Percentiles rank a stretch among this genome's conserved stretches.
Conservation (phyloP, 139 green algal species). For the Tetratostichococcus sp. region DNA sequence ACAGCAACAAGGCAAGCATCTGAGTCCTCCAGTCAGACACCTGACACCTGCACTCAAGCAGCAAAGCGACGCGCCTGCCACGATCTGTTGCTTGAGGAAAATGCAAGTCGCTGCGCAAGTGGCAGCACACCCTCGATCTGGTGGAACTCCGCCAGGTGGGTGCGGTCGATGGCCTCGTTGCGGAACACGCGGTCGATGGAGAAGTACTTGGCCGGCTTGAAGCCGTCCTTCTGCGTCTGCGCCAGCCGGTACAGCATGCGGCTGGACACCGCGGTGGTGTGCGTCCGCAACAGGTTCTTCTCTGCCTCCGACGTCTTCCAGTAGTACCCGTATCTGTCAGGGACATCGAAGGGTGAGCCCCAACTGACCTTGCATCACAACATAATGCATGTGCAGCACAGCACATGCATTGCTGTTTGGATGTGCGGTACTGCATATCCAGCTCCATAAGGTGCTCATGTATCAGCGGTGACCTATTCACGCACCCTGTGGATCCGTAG, state of each 20-base stretch:
- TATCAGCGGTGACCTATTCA: too few species aligned
- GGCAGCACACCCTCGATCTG: conserved; percentile 73
- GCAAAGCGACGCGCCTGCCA: too few species aligned
- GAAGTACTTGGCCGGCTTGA: conserved; percentile 84
- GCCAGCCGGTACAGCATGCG: conserved; percentile 94
- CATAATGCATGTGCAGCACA: too few species aligned
- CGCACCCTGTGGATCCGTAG: conserved; percentile 69
- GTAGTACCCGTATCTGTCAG: conserved; percentile 74
- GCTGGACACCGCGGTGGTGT: conserved; percentile 96
- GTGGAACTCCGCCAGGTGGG: conserved; percentile 99
- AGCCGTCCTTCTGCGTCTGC: conserved; percentile 61
- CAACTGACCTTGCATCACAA: too few species aligned
- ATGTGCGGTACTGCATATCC: not conserved
- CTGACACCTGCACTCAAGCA: too few species aligned
- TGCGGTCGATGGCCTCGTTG: conserved; percentile 98
- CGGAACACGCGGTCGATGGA: conserved; percentile 97
- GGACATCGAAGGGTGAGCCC: too few species aligned
- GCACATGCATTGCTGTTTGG: too few species aligned
- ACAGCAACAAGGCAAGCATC: not conserved
- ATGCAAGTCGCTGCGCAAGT: too few species aligned
- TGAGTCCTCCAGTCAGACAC: too few species aligned
- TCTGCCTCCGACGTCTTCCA: conserved; percentile 89
- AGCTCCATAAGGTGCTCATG: not conserved
- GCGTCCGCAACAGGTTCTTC: conserved; percentile 98
- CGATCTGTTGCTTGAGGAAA: too few species aligned